Evolutionary conservation across 352 stramenopile genomes (phyloP).

Genomic region (Globisporangium carolinianum): DNA sequence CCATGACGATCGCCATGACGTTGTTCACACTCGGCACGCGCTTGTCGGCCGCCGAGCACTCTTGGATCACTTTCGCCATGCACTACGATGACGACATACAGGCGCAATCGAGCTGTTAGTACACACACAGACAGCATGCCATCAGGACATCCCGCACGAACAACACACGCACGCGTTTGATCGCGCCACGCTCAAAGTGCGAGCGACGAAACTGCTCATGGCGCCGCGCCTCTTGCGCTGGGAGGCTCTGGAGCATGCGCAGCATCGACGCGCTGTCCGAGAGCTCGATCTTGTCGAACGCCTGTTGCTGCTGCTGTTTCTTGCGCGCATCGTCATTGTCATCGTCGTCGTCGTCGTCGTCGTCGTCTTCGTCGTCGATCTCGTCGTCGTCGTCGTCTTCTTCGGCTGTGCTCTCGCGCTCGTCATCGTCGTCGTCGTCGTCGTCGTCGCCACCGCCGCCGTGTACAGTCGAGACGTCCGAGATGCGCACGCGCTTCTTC

Average conservation of each 20-base stretch:
- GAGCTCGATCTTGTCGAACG: conserved; percentile 27
- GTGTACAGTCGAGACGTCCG: conserved; percentile 16
- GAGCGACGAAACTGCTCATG: conserved; percentile 81
- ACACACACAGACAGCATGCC: not conserved
- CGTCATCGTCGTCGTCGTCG: conserved; percentile 23
- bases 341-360: conserved; percentile 33
- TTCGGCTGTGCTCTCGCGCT: conserved; percentile 9
- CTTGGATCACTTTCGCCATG: conserved; percentile 72
- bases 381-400: conserved; percentile 23
- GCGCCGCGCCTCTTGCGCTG: conserved; percentile 52
- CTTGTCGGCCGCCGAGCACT: conserved; percentile 48
- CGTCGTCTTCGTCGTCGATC: conserved; percentile 32
- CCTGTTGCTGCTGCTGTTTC: conserved; percentile 43
- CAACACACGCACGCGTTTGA: conserved; percentile 51
- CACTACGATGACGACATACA: conserved; percentile 22
- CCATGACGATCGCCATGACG: conserved; percentile 86
- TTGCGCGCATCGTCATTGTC: conserved; percentile 24
- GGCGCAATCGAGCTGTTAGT: too few relatives aligned
- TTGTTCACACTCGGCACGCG: conserved; percentile 58
- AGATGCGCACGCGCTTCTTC: conserved; percentile 21
- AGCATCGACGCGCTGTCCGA: conserved; percentile 68
- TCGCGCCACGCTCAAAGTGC: conserved; percentile 75
- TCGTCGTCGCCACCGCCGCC: conserved; percentile 6
- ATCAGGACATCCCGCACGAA: not conserved
- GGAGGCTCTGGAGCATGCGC: conserved; percentile 59